Base-by-base conservation (phyloP, 495 filamentous ascomycete genomes). In the Daldinia childiae region DNA sequence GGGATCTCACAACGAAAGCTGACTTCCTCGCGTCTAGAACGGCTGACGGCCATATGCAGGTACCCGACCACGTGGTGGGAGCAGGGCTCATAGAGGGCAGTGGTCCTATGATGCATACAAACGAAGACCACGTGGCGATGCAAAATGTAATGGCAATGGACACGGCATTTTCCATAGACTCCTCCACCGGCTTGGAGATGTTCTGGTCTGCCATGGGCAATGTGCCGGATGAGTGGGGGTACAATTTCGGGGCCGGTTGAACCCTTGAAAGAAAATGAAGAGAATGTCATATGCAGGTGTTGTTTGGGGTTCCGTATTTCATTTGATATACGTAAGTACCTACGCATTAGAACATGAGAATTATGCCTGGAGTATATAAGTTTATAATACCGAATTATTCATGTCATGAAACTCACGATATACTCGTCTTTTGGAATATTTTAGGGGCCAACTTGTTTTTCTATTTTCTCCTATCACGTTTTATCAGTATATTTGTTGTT, bases 141-240 rank as follows among this genome's bases (percentile, higher is more conserved):
- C 43, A 48, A 19, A 48, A 48, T n/a, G 43, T 48, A 48, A 48
- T 48, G 9, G 43, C 43, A 12, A 48, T 48, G 17, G 43, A 48
- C 19, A 48, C 43, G 19, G 43, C 43, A 48, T 48, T 48, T 4
- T 48, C 43, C 19, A 9, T 48, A 3, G 43, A 48, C 19, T 48
- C 43, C 2, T 48, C 43, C 21, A 48, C 19, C 3, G 43, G 43
- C 8, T 48, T 48, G 8, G 43, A 48, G 17, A 48, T 48, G 43
- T 48, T 48, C 4, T 48, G 43, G 43, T 48, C 43, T 48, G 17
- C 43, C 21, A 48, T 48, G 43, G 19, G 43, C 43, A 24, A 24
- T 21, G 19, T 48, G 17, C 43, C 43, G 9, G 43, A 48, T 24
- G 43, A 48, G 9, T 48, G 43, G 43, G 43, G 43, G 8, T 48